Percentiles rank a stretch among this genome's conserved stretches.
phyloP scores from a whole-genome alignment of 208 protist species.

The Porcisia deanei region DNA sequence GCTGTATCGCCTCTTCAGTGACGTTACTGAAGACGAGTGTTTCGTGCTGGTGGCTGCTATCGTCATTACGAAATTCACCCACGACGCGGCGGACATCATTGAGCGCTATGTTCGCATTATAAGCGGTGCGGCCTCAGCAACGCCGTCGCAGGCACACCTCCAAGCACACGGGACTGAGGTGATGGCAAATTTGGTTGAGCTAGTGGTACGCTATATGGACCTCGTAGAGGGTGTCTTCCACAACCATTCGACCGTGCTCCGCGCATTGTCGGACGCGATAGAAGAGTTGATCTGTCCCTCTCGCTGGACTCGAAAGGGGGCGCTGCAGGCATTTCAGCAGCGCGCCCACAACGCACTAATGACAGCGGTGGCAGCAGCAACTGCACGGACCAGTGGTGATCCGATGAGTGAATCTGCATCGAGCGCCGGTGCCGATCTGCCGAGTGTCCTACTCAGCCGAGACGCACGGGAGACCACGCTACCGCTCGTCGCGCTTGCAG shows the following conservation, averaged over 20 bases:
- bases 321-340: slow-evolving; percentile 26
- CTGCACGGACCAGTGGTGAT: background rate
- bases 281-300: slow-evolving; percentile 51
- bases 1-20: slow-evolving; percentile 46
- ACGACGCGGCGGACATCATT: slow-evolving; percentile 31
- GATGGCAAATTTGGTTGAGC: slow-evolving; percentile 29
- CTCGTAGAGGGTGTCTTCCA: slow-evolving; percentile 48
- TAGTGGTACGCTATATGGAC: slow-evolving; percentile 32
- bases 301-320: slow-evolving; percentile 44
- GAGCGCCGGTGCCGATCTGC: slow-evolving; percentile 18
- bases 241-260: slow-evolving; percentile 33
- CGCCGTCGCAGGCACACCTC: slow-evolving; percentile 2
- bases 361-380: slow-evolving; percentile 9
- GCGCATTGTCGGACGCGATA: slow-evolving; percentile 49
- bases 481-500: slow-evolving; percentile 31
- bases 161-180: slow-evolving; percentile 31
- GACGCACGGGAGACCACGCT: slow-evolving; percentile 39
- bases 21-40: slow-evolving; percentile 47
- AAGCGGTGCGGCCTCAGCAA: background rate
- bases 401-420: background rate
- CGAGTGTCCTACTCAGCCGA: slow-evolving; percentile 52
- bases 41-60: slow-evolving; percentile 52
- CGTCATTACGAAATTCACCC: slow-evolving; percentile 53
- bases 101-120: slow-evolving; percentile 25
- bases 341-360: slow-evolving; percentile 27